Base-by-base conservation (phyloP, 192 early-diverging fungal genomes). In the Glomus cerebriforme region DNA sequence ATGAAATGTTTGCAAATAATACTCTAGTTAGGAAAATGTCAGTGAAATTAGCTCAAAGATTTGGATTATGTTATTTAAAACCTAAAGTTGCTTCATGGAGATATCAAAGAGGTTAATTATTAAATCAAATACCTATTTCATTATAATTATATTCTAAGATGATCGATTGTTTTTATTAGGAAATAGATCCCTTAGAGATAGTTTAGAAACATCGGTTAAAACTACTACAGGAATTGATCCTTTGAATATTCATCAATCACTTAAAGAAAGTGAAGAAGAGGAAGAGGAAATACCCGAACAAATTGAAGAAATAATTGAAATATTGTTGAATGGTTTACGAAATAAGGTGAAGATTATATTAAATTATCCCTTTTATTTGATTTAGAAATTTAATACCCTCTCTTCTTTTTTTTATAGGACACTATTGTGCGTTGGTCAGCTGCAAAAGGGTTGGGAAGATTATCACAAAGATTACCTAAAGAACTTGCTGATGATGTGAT, bases 381-480 rank as follows among this genome's bases (percentile, higher is more conserved):
- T 27, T 6, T 10, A 31, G 62, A 15, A 64, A 19, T 58, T 17
- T 19, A 32, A 62, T 73, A 43, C 39, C 34, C 34, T 3, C 1
- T 12, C n/a, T 27, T 1, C 24, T 39, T 84, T 39, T 27, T 79
- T 43, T 34, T 29, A 13, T 65, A 88, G 86, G 92, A 96, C 77
- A 99, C 98, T 0, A 94, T 99, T 77, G 97, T 99, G 4, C 92
- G 98, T 70, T 98, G 96, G 96, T 97, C 96, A 12, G 92, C 96
- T 7, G 96, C 98, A 9, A 99, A 99, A 86, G 98, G 97, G 15
- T 85, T 99, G 67, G 98, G 95, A 7, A 88, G 98, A 64, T 90
- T 99, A 72, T 84, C 92, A 3, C 91, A 92, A 59, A 87, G 98
- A 31, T 81, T 99, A 65, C 92, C 95, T 1, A 85, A 86, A 43